phyloP scores from a whole-genome alignment of 2,329 filamentous ascomycete genomes.

The Venturia carpophila region DNA sequence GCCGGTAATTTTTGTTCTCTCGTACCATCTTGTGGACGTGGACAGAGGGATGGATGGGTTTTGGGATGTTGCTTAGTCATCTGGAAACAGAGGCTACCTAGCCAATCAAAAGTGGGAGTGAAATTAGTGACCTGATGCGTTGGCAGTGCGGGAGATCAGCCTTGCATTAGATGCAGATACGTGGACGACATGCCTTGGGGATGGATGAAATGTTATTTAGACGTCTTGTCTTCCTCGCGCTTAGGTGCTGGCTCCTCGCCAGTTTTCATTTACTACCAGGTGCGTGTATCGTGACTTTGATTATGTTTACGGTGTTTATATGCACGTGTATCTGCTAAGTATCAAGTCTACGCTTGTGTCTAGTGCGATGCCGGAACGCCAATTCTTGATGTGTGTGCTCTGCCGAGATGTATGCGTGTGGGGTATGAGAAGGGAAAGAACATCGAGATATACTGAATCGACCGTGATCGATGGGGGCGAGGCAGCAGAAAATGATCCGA shows the following conservation, averaged over 20 bases:
- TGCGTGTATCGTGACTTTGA: neutral
- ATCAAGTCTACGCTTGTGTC: neutral
- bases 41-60: neutral
- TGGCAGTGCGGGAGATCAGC: constrained; percentile 11
- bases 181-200: neutral
- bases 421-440: neutral
- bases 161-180: constrained; percentile 8
- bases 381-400: too few relatives aligned
- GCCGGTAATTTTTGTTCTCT: too few relatives aligned
- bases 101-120: neutral
- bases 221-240: neutral
- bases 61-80: neutral
- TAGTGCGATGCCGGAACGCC: neutral
- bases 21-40: too few relatives aligned
- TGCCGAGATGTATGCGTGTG: neutral
- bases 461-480: neutral
- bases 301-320: neutral
- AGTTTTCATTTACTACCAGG: too few relatives aligned
- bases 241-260: too few relatives aligned
- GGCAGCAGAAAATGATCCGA: neutral
- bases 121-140: neutral
- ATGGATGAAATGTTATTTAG: neutral
- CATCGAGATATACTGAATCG: neutral
- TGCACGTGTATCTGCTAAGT: constrained; percentile 3
- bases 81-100: neutral